A percentile compares a stretch with the other conserved stretches of the same genome.
Evolutionary conservation across 2,329 filamentous ascomycete species (phyloP).

Genomic region (Phaeoacremonium minimum): DNA sequence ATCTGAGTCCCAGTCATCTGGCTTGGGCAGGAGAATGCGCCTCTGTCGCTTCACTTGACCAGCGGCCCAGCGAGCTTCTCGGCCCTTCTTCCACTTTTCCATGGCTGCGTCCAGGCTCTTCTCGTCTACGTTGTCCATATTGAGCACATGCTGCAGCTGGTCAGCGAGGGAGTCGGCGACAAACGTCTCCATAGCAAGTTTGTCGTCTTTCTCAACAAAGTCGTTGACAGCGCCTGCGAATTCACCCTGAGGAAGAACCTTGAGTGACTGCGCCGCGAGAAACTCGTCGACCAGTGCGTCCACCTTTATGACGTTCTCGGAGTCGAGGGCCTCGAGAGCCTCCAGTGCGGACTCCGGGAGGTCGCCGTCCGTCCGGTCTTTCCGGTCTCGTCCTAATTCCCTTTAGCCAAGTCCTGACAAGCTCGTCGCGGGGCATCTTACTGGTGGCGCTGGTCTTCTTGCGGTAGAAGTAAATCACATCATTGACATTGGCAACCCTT

Average conservation of each 20-base stretch:
- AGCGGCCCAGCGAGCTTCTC: constrained; percentile 67
- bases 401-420: constrained; percentile 9
- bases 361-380: constrained; percentile 45
- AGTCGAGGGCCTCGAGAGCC: constrained; percentile 57
- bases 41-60: constrained; percentile 49
- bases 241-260: constrained; percentile 85
- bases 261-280: constrained; percentile 79
- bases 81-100: constrained; percentile 63
- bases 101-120: constrained; percentile 70
- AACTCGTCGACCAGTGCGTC: constrained; percentile 87
- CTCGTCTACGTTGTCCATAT: constrained; percentile 61
- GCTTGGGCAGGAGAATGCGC: constrained; percentile 66
- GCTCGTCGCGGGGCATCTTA: constrained; percentile 20
- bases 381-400: constrained; percentile 31
- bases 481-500: constrained; percentile 90
- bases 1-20: constrained; percentile 83
- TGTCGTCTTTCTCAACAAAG: constrained; percentile 94
- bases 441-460: constrained; percentile 65
- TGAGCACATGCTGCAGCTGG: constrained; percentile 67
- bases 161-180: constrained; percentile 66
- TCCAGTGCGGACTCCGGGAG: constrained; percentile 62
- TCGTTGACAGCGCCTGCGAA: constrained; percentile 91
- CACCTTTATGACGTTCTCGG: constrained; percentile 76
- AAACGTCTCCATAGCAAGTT: constrained; percentile 81
- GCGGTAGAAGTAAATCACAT: constrained; percentile 88